Conservation (phyloP, 2,329 filamentous ascomycete genomes). For the Pyrenophora tritici-repentis region DNA sequence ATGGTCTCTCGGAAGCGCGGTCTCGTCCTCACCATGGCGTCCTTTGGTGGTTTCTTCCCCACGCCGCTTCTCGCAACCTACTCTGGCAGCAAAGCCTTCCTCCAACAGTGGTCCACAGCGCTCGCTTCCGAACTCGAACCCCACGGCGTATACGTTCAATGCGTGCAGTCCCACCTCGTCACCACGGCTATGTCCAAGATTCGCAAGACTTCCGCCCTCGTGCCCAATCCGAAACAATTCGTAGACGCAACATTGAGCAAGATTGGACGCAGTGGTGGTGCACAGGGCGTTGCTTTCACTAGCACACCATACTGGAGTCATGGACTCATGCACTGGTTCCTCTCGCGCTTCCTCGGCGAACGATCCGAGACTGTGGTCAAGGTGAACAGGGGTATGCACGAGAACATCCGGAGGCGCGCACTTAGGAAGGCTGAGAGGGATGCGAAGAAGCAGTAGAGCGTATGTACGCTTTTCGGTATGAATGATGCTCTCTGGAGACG, state of each 20-base stretch:
- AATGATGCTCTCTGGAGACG: too few relatives aligned
- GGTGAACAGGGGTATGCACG: constrained; percentile 73
- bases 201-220: constrained; percentile 73
- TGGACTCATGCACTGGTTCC: constrained; percentile 81
- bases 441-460: constrained; percentile 64
- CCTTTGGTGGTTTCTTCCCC: constrained; percentile 89
- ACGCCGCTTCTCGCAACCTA: constrained; percentile 94
- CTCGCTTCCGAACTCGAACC: constrained; percentile 81
- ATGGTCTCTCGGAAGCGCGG: constrained; percentile 85
- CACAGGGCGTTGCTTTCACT: constrained; percentile 78
- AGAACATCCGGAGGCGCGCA: constrained; percentile 79
- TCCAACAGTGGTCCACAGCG: constrained; percentile 92
- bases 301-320: constrained; percentile 95
- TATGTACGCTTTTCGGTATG: too few relatives aligned
- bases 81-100: constrained; percentile 95
- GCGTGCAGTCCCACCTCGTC: constrained; percentile 90
- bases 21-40: constrained; percentile 95
- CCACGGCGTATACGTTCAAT: constrained; percentile 83
- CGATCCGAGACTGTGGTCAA: constrained; percentile 62
- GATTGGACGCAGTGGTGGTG: constrained; percentile 76
- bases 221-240: constrained; percentile 82
- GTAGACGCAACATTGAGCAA: constrained; percentile 78
- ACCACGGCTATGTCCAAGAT: constrained; percentile 98
- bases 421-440: constrained; percentile 83
- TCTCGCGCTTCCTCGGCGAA: constrained; percentile 65